Conservation (phyloP, 2,329 filamentous ascomycete species). For the Nemania abortiva region DNA sequence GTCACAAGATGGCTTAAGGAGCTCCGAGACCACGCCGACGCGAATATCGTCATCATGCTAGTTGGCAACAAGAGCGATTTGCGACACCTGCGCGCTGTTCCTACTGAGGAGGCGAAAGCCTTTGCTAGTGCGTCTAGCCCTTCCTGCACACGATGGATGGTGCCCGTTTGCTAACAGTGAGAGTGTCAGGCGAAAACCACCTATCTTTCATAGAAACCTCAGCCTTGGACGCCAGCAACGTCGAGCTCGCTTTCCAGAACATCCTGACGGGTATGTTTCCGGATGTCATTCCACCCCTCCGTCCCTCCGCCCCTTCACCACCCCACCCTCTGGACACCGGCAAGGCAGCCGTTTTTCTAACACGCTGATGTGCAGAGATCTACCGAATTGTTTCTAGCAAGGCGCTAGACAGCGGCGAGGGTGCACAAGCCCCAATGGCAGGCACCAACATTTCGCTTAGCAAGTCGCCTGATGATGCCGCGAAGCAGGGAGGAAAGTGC, state of each 20-base stretch:
- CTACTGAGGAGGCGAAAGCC: constrained; percentile 96
- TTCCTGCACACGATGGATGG: background rate
- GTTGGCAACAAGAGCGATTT: constrained; percentile 99
- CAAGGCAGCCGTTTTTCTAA: constrained; percentile 27
- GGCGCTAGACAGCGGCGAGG: constrained; percentile 90
- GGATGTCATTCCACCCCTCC: constrained; percentile 33
- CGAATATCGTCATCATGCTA: constrained; percentile 99
- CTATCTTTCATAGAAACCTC: constrained; percentile 99
- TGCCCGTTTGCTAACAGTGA: constrained; percentile 46
- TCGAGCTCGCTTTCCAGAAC: constrained; percentile 99
- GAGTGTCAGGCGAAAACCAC: constrained; percentile 85
- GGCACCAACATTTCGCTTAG: constrained; percentile 88
- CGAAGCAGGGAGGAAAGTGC: constrained; percentile 84
- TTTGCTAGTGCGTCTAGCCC: constrained; percentile 82
- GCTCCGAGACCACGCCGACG: constrained; percentile 95
- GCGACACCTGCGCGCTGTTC: constrained; percentile 95
- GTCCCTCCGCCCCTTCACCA: constrained; percentile 18
- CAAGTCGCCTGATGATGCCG: constrained; percentile 81
- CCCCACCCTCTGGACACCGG: constrained; percentile 22
- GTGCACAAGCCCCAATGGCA: constrained; percentile 81
- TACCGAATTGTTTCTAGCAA: constrained; percentile 99
- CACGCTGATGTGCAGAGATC: constrained; percentile 75
- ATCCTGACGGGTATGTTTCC: constrained; percentile 89
- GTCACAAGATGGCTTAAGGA: constrained; percentile 99
- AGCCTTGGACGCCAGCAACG: constrained; percentile 97